phyloP scores from a whole-genome alignment of 768 basidiomycete genomes.

The Psilocybe sp. region DNA sequence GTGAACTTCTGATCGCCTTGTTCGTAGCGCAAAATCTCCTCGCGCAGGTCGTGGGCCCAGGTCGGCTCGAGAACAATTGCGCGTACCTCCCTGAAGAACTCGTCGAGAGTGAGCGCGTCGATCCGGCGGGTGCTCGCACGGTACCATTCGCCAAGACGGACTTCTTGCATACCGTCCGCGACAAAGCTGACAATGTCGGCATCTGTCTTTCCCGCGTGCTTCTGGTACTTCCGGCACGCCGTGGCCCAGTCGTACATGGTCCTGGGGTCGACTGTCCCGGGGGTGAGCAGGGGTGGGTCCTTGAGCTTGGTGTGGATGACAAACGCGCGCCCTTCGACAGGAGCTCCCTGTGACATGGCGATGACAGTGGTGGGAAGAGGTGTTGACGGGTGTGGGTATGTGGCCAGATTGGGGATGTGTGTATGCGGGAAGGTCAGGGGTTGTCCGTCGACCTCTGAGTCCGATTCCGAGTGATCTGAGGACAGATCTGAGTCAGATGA shows the following conservation, averaged over 20 bases:
- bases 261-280: conserved; percentile 9
- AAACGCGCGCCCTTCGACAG: too few species aligned
- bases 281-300: conserved; percentile 17
- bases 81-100: conserved; percentile 12
- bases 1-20: conserved; percentile 11
- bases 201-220: conserved; percentile 10
- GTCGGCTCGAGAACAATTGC: conserved; percentile 5
- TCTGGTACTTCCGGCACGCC: conserved; percentile 12
- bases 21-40: conserved; percentile 5
- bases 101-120: conserved; percentile 10
- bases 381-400: not conserved
- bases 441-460: not conserved
- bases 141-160: conserved; percentile 13
- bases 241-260: conserved; percentile 11
- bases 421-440: not conserved
- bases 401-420: not conserved
- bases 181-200: conserved; percentile 12
- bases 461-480: not conserved
- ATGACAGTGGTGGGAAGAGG: conserved; percentile 8
- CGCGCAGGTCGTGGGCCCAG: conserved; percentile 2
- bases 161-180: conserved; percentile 16
- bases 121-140: conserved; percentile 9
- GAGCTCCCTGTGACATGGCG: too few species aligned
- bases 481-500: not conserved
- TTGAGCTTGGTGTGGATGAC: conserved; percentile 13